A percentile compares a stretch with the other conserved stretches of the same genome.
These are phyloP conservation scores for Brassica carinata DNA, from an alignment of 345 rosid species.

Conservation along the genomic window DNA sequence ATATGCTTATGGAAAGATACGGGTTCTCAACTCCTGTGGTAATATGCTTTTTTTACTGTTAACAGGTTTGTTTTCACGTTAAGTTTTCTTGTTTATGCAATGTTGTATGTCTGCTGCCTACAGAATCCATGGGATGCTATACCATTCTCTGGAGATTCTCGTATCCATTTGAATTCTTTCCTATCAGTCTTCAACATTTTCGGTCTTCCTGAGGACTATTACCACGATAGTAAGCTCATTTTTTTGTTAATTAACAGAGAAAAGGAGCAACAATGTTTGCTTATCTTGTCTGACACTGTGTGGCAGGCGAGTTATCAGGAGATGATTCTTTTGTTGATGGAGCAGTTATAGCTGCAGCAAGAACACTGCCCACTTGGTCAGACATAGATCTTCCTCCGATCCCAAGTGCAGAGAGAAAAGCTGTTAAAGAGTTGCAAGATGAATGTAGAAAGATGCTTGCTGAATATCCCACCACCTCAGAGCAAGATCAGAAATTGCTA, in stretches of 20 bases:
- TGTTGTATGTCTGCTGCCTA: slow-evolving; percentile 18
- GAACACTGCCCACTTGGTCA: slow-evolving; percentile 88
- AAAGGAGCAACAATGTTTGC: neutral
- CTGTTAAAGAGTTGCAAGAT: slow-evolving; percentile 75
- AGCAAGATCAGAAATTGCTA: slow-evolving; percentile 71
- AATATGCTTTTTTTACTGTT: slow-evolving; percentile 25
- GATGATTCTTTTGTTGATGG: slow-evolving; percentile 75
- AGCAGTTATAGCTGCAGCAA: slow-evolving; percentile 86
- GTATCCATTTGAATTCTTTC: slow-evolving; percentile 83
- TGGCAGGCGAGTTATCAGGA: slow-evolving; percentile 49
- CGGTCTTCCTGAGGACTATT: slow-evolving; percentile 86
- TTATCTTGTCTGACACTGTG: neutral
- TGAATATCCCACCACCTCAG: slow-evolving; percentile 64
- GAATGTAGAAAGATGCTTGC: slow-evolving; percentile 79
- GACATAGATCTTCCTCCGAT: slow-evolving; percentile 78
- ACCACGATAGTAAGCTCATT: slow-evolving; percentile 60
- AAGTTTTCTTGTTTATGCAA: slow-evolving; percentile 6
- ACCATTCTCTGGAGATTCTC: slow-evolving; percentile 70
- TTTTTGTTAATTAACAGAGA: neutral
- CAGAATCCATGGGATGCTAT: slow-evolving; percentile 96
- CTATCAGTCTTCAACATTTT: slow-evolving; percentile 77
- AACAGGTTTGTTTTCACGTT: neutral
- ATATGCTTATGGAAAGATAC: slow-evolving; percentile 79
- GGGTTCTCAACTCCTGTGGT: slow-evolving; percentile 93
- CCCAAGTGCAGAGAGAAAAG: slow-evolving; percentile 78